These are phyloP conservation scores for Peronospora belbahrii DNA, from an alignment of 352 stramenopile species.

Conservation along the genomic window DNA sequence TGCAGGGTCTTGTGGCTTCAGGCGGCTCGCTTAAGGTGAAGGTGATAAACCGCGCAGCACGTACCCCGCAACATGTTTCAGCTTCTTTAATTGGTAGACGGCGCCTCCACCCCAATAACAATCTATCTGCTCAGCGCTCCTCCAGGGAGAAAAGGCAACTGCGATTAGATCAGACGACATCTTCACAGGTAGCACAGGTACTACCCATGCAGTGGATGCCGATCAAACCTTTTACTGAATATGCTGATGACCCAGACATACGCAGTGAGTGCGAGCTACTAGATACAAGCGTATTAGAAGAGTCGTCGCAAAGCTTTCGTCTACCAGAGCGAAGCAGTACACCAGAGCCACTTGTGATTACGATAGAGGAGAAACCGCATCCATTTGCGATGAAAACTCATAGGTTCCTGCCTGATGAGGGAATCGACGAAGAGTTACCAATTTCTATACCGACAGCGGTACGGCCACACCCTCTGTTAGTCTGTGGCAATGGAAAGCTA, in stretches of 20 bases:
- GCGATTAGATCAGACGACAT: not conserved
- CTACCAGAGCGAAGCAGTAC: constrained; percentile 52
- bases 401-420: not conserved
- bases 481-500: constrained; percentile 3
- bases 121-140: constrained; percentile 22
- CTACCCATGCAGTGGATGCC: constrained; percentile 40
- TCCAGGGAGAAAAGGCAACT: constrained; percentile 33
- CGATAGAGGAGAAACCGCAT: constrained; percentile 21
- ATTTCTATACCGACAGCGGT: not conserved
- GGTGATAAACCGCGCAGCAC: constrained; percentile 22
- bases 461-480: constrained; percentile 5
- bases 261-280: constrained; percentile 42
- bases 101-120: constrained; percentile 39
- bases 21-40: constrained; percentile 46
- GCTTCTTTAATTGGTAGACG: constrained; percentile 23
- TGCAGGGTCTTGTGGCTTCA: constrained; percentile 56
- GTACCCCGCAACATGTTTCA: constrained; percentile 29
- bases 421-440: constrained; percentile 9
- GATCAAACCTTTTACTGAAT: constrained; percentile 19
- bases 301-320: constrained; percentile 43
- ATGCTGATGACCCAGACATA: constrained; percentile 32
- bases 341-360: constrained; percentile 35
- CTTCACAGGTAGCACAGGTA: constrained; percentile 9
- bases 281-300: constrained; percentile 36
- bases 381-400: not conserved